Base-by-base conservation (phyloP, 129 eudicot genomes). In the Centaurea solstitialis region DNA sequence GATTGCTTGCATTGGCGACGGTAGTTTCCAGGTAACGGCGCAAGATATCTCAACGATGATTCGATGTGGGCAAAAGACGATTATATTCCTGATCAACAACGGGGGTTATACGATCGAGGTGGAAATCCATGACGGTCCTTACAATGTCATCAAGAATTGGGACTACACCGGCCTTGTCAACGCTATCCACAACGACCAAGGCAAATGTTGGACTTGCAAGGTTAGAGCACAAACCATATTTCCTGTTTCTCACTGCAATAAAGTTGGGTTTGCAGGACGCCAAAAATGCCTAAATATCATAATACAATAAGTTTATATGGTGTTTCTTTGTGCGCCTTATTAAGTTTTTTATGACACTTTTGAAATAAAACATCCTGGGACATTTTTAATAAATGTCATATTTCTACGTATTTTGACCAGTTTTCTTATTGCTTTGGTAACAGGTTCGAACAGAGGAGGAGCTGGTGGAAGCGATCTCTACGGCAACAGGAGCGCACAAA, bases 41-140 rank as follows among this genome's bases (percentile, higher is more conserved):
- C 81, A 72, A 67, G 84, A 86, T 67, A 76, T 82, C 17, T 82
- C 82, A 24, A 82, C 86, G 7, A 78, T 79, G 85, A 83, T 79
- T 30, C 79, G 81, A 18, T 74, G 82, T 39, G 85, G 79, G 70
- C 81, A 80, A 57, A 79, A 75, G 11, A 69, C 76, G 15, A 62
- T 73, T 41, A 79, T 84, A 50, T 82, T 82, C 78, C 87, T 95
- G 28, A 88, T 94, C 86, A 94, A 94, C 90, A 94, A 94, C 64
- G 98, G 98, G 22, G 98, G 98, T 7, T 94, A 94, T 74, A 94
- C 98, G 28, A 94, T 94, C 66, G 98, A 94, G 82, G 98, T 94
- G 38, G 98, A 94, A 87, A 94, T 94, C 71, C 98, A 94, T 72
- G 98, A 94, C 30, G 98, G 98, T 4, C 98, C 98, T 0, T 94